Percentiles rank a stretch among this genome's conserved stretches.
Conservation (phyloP, 345 rosid species). For the Balakata baccata region DNA sequence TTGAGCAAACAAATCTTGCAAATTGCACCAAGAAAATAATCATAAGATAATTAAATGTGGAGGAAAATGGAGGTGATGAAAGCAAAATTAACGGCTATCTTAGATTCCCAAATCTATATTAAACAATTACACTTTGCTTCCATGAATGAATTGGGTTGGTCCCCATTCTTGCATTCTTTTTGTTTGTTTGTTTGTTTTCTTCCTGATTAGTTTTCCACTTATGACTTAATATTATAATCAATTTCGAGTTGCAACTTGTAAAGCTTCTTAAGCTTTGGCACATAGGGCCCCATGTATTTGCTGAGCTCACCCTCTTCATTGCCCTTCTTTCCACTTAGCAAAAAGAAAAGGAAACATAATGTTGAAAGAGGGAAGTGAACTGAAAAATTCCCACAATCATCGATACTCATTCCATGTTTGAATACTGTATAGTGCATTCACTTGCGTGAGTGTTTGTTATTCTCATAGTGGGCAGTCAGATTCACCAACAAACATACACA, state of each 20-base stretch:
- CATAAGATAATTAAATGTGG: not conserved
- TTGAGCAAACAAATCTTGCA: not conserved
- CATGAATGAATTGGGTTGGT: not conserved
- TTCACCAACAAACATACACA: not conserved
- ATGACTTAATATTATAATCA: too few species aligned
- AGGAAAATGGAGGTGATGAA: slow-evolving; percentile 16
- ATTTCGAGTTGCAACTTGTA: not conserved
- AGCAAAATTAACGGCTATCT: slow-evolving; percentile 44
- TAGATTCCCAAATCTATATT: slow-evolving; percentile 7
- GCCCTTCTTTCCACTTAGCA: too few species aligned
- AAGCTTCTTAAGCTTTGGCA: not conserved
- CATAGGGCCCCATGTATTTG: not conserved
- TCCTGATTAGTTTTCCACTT: not conserved
- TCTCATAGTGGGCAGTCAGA: slow-evolving; percentile 15
- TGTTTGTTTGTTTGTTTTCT: not conserved
- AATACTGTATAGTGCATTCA: not conserved
- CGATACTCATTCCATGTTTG: not conserved
- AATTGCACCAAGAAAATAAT: not conserved
- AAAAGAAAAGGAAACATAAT: not conserved
- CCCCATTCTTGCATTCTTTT: not conserved
- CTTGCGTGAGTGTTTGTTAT: slow-evolving; percentile 10
- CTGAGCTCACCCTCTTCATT: too few species aligned
- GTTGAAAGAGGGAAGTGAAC: not conserved
- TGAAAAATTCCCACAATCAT: not conserved
- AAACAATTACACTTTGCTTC: not conserved